Evolutionary conservation across 2,329 filamentous ascomycete genomes (phyloP).

Genomic region (Chaetomium olivaceum): DNA sequence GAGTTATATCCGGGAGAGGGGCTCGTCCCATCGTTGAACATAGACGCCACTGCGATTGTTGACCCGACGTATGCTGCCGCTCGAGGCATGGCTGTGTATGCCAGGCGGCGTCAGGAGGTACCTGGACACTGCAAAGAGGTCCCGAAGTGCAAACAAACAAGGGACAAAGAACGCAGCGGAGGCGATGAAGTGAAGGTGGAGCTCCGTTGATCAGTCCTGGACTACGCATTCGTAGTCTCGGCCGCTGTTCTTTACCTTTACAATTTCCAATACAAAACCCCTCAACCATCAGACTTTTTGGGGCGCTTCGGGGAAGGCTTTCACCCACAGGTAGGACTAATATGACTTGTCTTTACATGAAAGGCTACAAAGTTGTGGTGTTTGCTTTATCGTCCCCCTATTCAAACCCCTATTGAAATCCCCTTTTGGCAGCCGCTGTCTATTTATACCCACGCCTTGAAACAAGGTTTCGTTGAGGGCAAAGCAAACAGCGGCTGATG

Average conservation of each 20-base stretch:
- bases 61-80: not conserved
- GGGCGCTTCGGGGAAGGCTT: not conserved
- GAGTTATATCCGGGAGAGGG: not conserved
- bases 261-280: not conserved
- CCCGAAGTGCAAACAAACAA: not conserved
- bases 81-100: not conserved
- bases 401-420: constrained; percentile 1
- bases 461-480: not conserved
- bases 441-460: constrained; percentile 4
- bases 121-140: not conserved
- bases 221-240: too few relatives aligned
- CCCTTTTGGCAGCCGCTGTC: not conserved
- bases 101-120: not conserved
- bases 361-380: not conserved
- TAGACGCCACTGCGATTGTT: not conserved
- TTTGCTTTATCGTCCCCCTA: not conserved
- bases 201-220: not conserved
- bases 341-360: not conserved
- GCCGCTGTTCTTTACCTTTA: not conserved
- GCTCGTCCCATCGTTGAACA: not conserved
- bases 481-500: not conserved
- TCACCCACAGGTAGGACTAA: too few relatives aligned
- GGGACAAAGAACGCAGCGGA: not conserved
- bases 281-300: not conserved
- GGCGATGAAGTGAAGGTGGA: not conserved